A percentile compares a stretch with the other conserved stretches of the same genome.
Evolutionary conservation across 495 filamentous ascomycete species (phyloP).

Genomic region (Mycothermus thermophilus): DNA sequence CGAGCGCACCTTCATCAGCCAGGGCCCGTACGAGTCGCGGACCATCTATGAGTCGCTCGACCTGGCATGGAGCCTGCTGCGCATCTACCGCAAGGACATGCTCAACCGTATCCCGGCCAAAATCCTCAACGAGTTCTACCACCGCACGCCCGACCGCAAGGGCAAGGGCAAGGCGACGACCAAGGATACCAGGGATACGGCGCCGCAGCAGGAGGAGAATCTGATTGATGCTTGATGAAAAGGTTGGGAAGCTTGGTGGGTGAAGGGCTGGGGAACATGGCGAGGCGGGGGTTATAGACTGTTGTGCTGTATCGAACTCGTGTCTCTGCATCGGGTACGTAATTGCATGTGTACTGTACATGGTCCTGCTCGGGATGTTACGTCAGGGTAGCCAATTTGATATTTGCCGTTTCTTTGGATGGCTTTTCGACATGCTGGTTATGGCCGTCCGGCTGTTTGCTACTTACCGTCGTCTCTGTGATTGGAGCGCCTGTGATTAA

Average conservation of each 20-base stretch:
- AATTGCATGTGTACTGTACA: too few relatives aligned
- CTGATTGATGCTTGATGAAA: slow-evolving; percentile 49
- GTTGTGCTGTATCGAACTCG: neutral
- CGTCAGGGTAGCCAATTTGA: too few relatives aligned
- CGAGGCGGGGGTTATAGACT: neutral
- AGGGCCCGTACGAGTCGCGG: slow-evolving; percentile 82
- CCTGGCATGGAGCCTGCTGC: slow-evolving; percentile 85
- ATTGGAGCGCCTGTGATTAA: too few relatives aligned
- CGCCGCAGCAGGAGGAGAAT: slow-evolving; percentile 43
- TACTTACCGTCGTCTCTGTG: too few relatives aligned
- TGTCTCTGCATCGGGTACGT: too few relatives aligned
- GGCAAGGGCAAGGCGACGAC: slow-evolving; percentile 43
- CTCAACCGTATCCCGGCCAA: slow-evolving; percentile 96
- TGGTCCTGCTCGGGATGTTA: too few relatives aligned
- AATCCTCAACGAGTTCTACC: slow-evolving; percentile 84
- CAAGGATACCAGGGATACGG: slow-evolving; percentile 46
- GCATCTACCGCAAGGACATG: slow-evolving; percentile 93
- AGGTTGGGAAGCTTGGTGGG: neutral
- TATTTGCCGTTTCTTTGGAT: too few relatives aligned
- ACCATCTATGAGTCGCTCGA: slow-evolving; percentile 86
- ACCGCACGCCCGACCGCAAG: slow-evolving; percentile 41
- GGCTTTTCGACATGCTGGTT: too few relatives aligned
- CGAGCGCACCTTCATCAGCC: slow-evolving; percentile 81
- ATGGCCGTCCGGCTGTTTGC: too few relatives aligned
- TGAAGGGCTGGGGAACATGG: neutral